Percentiles rank a stretch among this genome's conserved stretches.
Conservation (phyloP, 306 rosid species). For the Cucumis cinereus region DNA sequence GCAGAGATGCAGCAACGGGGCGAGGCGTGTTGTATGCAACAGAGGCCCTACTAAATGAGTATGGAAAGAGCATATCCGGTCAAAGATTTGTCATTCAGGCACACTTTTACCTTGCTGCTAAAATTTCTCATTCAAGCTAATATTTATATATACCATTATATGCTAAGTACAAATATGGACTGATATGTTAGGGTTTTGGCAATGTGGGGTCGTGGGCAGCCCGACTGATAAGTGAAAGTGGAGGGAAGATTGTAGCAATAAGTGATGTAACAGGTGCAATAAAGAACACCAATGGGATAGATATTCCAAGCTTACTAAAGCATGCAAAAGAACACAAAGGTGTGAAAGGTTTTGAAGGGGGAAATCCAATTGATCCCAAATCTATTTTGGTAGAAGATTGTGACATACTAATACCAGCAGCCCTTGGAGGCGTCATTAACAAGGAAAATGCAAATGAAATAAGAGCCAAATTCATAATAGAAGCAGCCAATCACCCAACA, state of each 20-base stretch:
- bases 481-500: conserved; percentile 94
- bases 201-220: conserved; percentile 98
- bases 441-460: conserved; percentile 81
- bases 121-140: background rate
- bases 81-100: conserved; percentile 86
- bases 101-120: background rate
- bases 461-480: conserved; percentile 70
- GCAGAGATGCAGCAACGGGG: conserved; percentile 94
- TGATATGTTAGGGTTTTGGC: conserved; percentile 62
- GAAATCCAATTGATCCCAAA: conserved; percentile 39
- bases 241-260: conserved; percentile 81
- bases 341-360: conserved; percentile 65
- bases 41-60: conserved; percentile 71
- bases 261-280: conserved; percentile 84
- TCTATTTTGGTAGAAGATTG: conserved; percentile 68
- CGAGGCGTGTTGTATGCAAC: conserved; percentile 84
- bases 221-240: conserved; percentile 50
- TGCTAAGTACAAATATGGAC: background rate
- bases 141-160: background rate
- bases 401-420: conserved; percentile 85
- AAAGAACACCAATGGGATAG: conserved; percentile 59
- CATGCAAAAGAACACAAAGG: conserved; percentile 44
- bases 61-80: conserved; percentile 69
- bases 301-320: conserved; percentile 55
- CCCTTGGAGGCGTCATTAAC: conserved; percentile 96